Conservation (phyloP, 1,284 basidiomycete genomes). For the Trichosporon sp. region DNA sequence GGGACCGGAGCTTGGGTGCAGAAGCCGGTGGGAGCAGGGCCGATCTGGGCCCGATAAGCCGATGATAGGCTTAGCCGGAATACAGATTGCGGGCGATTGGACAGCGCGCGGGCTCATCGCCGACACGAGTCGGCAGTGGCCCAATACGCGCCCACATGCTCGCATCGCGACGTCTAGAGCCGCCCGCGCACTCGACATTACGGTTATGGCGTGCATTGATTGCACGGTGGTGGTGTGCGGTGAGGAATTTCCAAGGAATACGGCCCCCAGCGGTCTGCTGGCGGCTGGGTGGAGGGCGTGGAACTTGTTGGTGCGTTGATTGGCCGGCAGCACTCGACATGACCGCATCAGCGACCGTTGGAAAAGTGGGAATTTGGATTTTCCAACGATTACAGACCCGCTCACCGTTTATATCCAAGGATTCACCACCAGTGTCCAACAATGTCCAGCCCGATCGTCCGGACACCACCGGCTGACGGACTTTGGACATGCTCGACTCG, state of each 20-base stretch:
- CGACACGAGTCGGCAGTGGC: background rate
- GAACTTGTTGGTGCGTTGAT: background rate
- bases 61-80: conserved; percentile 1
- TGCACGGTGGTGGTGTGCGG: background rate
- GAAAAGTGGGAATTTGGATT: conserved; percentile 9
- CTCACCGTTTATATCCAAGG: conserved; percentile 11
- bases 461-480: background rate
- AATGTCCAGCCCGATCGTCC: background rate
- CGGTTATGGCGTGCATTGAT: background rate
- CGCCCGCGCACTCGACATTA: background rate
- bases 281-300: background rate
- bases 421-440: background rate
- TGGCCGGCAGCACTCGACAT: background rate
- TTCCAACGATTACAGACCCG: conserved; percentile 8
- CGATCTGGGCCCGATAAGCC: background rate
- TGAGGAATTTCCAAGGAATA: background rate
- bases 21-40: background rate
- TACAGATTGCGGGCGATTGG: background rate
- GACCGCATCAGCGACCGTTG: background rate
- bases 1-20: too few species aligned
- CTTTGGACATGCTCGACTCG: background rate
- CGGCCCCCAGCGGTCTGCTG: background rate
- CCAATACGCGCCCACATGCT: background rate
- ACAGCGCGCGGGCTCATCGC: background rate
- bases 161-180: background rate